Conservation (phyloP, 2,329 filamentous ascomycete species). For the Claviceps pazoutovae region DNA sequence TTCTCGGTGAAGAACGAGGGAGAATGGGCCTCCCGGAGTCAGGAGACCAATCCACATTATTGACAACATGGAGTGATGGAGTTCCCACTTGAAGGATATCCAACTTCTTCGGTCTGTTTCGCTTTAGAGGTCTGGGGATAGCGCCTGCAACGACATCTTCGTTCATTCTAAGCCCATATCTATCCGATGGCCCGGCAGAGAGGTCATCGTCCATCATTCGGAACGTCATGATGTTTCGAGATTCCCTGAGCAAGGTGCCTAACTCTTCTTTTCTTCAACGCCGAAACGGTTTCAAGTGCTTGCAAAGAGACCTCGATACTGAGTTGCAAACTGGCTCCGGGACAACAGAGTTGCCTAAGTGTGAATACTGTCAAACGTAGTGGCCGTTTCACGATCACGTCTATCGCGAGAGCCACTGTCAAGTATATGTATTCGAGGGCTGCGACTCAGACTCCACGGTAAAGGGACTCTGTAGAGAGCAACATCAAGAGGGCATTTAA, state of each 20-base stretch:
- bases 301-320: not conserved
- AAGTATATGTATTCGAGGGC: not conserved
- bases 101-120: slow-evolving; percentile 10
- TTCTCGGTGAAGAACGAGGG: slow-evolving; percentile 11
- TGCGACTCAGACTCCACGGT: not conserved
- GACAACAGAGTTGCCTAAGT: not conserved
- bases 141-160: slow-evolving; percentile 11
- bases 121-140: slow-evolving; percentile 13
- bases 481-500: not conserved
- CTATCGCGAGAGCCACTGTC: not conserved
- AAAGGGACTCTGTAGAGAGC: not conserved
- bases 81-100: slow-evolving; percentile 9
- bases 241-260: slow-evolving; percentile 10
- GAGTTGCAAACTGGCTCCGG: not conserved
- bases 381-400: not conserved
- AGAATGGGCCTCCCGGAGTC: slow-evolving; percentile 12
- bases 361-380: not conserved
- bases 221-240: slow-evolving; percentile 29
- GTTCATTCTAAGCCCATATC: slow-evolving; percentile 16
- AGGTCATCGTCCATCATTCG: slow-evolving; percentile 26
- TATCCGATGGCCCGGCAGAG: slow-evolving; percentile 25
- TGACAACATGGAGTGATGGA: slow-evolving; percentile 8
- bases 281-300: not conserved
- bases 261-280: slow-evolving; percentile 9
- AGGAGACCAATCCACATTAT: slow-evolving; percentile 12